Percentiles rank a stretch among this genome's conserved stretches.
phyloP scores from a whole-genome alignment of 139 green algal species.

The Micractinium sp. region DNA sequence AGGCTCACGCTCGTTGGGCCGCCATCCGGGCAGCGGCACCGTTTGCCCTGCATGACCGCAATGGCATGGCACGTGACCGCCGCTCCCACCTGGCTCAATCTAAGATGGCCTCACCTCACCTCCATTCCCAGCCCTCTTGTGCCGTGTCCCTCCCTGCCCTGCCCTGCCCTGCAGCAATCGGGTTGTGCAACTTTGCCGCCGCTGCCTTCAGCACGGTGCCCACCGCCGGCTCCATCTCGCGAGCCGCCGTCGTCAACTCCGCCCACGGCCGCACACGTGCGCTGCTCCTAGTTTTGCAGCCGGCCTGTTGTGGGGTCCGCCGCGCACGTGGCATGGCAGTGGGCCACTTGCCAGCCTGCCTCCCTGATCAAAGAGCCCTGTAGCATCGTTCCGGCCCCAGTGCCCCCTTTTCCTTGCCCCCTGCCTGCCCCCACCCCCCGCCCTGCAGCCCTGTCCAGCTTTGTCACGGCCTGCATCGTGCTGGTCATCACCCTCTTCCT shows the following conservation, averaged over 20 bases:
- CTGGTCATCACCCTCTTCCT: not conserved
- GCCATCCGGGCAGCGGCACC: too few species aligned
- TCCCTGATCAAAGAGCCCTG: not conserved
- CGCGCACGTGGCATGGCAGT: too few species aligned
- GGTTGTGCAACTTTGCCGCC: not conserved
- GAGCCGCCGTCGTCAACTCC: not conserved
- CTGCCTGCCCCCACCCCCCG: not conserved
- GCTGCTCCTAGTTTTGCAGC: not conserved
- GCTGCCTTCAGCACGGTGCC: not conserved
- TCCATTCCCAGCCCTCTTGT: too few species aligned
- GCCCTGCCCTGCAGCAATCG: not conserved
- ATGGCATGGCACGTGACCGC: too few species aligned
- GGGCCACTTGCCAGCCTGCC: not conserved
- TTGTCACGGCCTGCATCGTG: not conserved
- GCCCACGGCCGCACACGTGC: not conserved
- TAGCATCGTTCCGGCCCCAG: not conserved
- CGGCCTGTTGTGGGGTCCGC: too few species aligned
- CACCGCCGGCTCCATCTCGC: not conserved
- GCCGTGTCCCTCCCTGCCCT: not conserved
- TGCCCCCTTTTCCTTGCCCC: not conserved
- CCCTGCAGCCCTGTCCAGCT: not conserved
- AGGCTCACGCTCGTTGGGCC: too few species aligned
- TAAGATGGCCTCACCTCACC: too few species aligned
- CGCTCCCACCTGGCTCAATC: too few species aligned
- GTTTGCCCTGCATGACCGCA: too few species aligned